phyloP scores from a whole-genome alignment of 495 filamentous ascomycete species.

The Aspergillus olivimuriae region DNA sequence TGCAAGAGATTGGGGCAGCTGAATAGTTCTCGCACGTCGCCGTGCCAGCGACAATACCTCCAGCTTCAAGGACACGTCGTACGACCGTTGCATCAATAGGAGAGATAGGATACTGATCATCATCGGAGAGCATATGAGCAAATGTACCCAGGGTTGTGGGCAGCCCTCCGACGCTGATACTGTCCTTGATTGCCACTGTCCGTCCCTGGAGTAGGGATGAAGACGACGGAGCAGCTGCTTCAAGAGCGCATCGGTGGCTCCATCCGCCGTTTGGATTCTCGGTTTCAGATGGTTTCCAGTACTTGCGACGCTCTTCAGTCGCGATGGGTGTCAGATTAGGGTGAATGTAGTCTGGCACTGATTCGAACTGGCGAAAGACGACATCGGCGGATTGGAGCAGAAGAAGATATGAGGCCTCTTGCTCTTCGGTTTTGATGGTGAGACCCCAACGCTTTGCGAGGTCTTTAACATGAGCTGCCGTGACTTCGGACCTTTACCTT shows the following conservation, averaged over 20 bases:
- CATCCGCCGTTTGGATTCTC: slow-evolving; percentile 37
- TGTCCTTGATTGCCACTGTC: slow-evolving; percentile 33
- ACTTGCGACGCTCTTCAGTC: slow-evolving; percentile 10
- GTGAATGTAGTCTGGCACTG: slow-evolving; percentile 23
- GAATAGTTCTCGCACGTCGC: slow-evolving; percentile 40
- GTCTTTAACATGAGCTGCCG: not conserved
- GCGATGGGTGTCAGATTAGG: slow-evolving; percentile 13
- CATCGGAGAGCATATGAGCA: slow-evolving; percentile 17
- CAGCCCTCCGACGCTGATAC: slow-evolving; percentile 26
- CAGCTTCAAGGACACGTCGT: slow-evolving; percentile 33
- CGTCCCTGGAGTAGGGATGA: slow-evolving; percentile 18
- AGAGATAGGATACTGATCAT: slow-evolving; percentile 19
- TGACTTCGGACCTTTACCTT: not conserved
- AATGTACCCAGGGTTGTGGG: slow-evolving; percentile 27
- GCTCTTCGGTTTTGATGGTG: not conserved
- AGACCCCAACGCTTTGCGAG: not conserved
- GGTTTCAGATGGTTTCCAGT: slow-evolving; percentile 14
- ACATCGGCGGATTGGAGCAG: slow-evolving; percentile 24
- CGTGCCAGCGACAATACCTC: slow-evolving; percentile 28
- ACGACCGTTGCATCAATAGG: slow-evolving; percentile 33
- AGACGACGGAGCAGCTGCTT: slow-evolving; percentile 9
- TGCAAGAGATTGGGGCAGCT: slow-evolving; percentile 26
- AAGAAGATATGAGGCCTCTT: slow-evolving; percentile 14
- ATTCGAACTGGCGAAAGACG: slow-evolving; percentile 13
- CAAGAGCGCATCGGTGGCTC: slow-evolving; percentile 21